Conservation (phyloP, 768 basidiomycete genomes). For the Hemileccinum impolitum region DNA sequence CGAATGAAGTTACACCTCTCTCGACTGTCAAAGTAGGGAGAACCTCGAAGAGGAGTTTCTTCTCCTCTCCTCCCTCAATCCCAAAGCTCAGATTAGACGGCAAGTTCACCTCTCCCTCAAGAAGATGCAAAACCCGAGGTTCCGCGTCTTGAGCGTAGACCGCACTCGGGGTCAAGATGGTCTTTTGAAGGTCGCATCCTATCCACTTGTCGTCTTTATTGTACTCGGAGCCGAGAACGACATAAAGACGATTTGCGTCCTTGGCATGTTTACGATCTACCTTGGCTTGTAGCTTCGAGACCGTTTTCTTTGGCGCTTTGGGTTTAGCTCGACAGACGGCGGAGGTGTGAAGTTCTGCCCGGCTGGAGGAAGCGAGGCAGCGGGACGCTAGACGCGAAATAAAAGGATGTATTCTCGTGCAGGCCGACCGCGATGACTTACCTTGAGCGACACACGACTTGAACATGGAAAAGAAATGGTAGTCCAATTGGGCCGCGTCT, state of each 20-base stretch:
- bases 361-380: slow-evolving; percentile 39
- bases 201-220: slow-evolving; percentile 68
- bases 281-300: slow-evolving; percentile 45
- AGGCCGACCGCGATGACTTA: not conserved
- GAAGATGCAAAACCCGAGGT: slow-evolving; percentile 25
- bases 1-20: slow-evolving; percentile 19
- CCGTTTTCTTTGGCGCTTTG: slow-evolving; percentile 38
- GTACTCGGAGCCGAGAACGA: slow-evolving; percentile 70
- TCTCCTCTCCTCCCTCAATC: slow-evolving; percentile 47
- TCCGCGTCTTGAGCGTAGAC: slow-evolving; percentile 29
- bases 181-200: slow-evolving; percentile 59
- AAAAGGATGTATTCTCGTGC: not conserved
- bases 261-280: slow-evolving; percentile 36
- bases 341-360: slow-evolving; percentile 48
- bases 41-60: slow-evolving; percentile 60
- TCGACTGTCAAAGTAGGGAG: slow-evolving; percentile 55
- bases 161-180: slow-evolving; percentile 55
- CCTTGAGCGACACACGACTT: slow-evolving; percentile 23
- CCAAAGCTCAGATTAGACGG: slow-evolving; percentile 65
- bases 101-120: slow-evolving; percentile 40
- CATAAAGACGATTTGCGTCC: slow-evolving; percentile 50
- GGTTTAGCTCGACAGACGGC: slow-evolving; percentile 36
- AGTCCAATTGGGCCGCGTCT: too few species aligned
- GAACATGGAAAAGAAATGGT: slow-evolving; percentile 26
- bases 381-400: slow-evolving; percentile 31